phyloP scores from a whole-genome alignment of 257 asterid genomes.

The Solanum raphanifolium region DNA sequence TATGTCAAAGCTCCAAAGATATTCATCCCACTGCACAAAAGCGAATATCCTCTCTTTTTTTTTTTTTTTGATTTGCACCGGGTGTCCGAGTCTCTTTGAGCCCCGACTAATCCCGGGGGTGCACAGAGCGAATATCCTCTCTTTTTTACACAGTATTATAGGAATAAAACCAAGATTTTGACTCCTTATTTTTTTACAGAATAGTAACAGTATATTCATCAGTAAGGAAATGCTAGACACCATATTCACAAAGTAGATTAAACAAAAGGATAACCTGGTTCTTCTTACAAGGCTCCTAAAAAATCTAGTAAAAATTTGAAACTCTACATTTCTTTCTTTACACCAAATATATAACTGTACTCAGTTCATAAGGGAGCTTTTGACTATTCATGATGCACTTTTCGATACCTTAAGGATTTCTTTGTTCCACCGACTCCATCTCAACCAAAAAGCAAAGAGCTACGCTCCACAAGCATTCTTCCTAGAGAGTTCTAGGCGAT shows the following conservation, averaged over 20 bases:
- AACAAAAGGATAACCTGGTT: background rate
- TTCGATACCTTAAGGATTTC: background rate
- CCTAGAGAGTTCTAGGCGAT: background rate
- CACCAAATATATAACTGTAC: background rate
- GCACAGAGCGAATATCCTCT: background rate
- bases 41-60: background rate
- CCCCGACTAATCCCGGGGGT: no score
- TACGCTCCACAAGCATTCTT: background rate
- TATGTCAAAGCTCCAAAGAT: background rate
- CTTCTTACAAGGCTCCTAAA: background rate
- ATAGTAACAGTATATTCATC: background rate
- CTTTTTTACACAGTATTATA: background rate
- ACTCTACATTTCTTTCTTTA: background rate
- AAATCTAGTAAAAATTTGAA: background rate
- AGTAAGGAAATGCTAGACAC: background rate
- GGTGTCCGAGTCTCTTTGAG: no score
- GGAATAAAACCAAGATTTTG: background rate
- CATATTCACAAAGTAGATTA: background rate
- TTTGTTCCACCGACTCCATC: background rate
- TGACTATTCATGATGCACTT: background rate
- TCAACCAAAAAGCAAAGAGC: background rate
- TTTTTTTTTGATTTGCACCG: no score
- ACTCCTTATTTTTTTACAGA: background rate
- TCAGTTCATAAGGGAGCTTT: background rate
- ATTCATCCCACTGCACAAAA: background rate